Percentiles rank a stretch among this genome's conserved stretches.
These are phyloP conservation scores for Cicer yamashitae DNA, from an alignment of 306 rosid genomes.

Conservation along the genomic window DNA sequence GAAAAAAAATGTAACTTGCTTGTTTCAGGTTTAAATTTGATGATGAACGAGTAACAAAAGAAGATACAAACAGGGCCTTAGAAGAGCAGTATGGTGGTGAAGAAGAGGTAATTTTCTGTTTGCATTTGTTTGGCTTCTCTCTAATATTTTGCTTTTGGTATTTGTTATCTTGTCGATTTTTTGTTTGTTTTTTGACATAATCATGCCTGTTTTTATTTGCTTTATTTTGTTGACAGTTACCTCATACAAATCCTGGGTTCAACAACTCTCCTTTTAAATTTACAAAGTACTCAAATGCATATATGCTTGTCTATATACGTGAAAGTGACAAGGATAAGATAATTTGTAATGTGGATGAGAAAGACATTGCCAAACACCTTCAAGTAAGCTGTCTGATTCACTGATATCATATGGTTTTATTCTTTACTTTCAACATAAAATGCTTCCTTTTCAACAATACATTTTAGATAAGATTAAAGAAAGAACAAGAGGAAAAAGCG, in stretches of 20 bases:
- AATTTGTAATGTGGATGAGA: constrained; percentile 86
- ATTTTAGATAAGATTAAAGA: constrained; percentile 79
- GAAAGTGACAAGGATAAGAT: constrained; percentile 90
- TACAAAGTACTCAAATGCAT: constrained; percentile 90
- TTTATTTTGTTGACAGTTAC: constrained; percentile 62
- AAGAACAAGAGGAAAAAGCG: constrained; percentile 91
- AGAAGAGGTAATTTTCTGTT: constrained; percentile 68
- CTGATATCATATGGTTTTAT: constrained; percentile 27
- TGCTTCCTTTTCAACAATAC: constrained; percentile 19
- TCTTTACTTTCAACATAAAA: constrained; percentile 18
- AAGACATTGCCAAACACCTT: constrained; percentile 85
- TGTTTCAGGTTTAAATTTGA: constrained; percentile 83
- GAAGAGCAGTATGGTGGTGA: constrained; percentile 98
- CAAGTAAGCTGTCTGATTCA: constrained; percentile 59
- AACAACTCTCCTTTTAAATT: constrained; percentile 87
- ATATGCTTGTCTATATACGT: constrained; percentile 95
- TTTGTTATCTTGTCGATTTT: background rate
- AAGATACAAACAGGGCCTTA: constrained; percentile 81
- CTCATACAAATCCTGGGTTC: constrained; percentile 86
- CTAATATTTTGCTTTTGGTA: constrained; percentile 10
- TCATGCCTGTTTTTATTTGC: background rate
- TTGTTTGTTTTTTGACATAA: background rate
- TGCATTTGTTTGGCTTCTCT: constrained; percentile 20
- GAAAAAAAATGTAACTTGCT: constrained; percentile 16
- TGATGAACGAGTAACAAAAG: constrained; percentile 92